phyloP scores from a whole-genome alignment of 2,329 filamentous ascomycete genomes.

The Pseudogymnoascus sp. region DNA sequence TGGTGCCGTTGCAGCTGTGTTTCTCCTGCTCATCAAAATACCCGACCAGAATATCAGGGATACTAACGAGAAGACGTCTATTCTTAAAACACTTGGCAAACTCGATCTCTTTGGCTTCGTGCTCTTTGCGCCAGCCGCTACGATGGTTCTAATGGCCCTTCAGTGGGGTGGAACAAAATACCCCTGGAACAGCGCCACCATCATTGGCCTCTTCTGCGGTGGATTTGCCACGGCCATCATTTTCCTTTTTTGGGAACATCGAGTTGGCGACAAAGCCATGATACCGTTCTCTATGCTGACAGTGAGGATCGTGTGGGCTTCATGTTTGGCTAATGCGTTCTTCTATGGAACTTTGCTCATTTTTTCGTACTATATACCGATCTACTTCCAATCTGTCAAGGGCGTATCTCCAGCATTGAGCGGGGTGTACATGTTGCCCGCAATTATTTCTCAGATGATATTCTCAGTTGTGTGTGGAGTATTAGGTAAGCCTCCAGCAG shows the following conservation, averaged over 20 bases:
- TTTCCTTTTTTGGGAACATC: constrained; percentile 24
- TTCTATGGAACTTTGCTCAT: constrained; percentile 13
- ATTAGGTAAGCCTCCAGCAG: constrained; percentile 20
- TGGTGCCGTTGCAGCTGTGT: constrained; percentile 27
- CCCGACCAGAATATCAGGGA: constrained; percentile 19
- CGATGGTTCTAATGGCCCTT: constrained; percentile 29
- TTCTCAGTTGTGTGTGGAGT: constrained; percentile 16
- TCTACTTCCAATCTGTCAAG: constrained; percentile 29
- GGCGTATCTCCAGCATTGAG: constrained; percentile 18
- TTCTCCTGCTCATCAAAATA: constrained; percentile 32
- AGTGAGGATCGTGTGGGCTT: constrained; percentile 17
- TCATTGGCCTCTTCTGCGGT: constrained; percentile 26
- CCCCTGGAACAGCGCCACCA: constrained; percentile 24
- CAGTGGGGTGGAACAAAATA: constrained; percentile 30
- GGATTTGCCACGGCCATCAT: constrained; percentile 16
- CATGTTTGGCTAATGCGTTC: constrained; percentile 10
- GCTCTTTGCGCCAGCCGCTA: constrained; percentile 28
- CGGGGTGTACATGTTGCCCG: constrained; percentile 23
- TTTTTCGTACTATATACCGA: constrained; percentile 22
- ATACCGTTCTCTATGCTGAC: constrained; percentile 21
- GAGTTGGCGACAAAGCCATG: constrained; percentile 24
- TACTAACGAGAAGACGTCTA: background rate
- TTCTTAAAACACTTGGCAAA: constrained; percentile 14
- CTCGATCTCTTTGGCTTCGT: constrained; percentile 29
- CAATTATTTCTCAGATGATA: constrained; percentile 15